Percentiles rank a stretch among this genome's conserved stretches.
These are phyloP conservation scores for Allium cepa DNA, from an alignment of 106 monocot genomes.

Conservation along the genomic window DNA sequence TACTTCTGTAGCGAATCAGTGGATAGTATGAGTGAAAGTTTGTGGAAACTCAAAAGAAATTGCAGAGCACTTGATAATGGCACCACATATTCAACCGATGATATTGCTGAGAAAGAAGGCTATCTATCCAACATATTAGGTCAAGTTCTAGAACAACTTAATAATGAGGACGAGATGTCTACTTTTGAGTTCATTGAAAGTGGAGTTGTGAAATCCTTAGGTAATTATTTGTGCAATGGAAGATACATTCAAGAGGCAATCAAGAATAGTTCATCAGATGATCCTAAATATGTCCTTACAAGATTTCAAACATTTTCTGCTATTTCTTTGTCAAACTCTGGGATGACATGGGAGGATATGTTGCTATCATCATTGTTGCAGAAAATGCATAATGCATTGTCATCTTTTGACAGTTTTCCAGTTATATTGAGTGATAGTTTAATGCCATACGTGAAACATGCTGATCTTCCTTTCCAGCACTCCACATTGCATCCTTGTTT, in stretches of 20 bases:
- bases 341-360: constrained; percentile 26
- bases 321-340: constrained; percentile 22
- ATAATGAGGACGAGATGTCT: constrained; percentile 48
- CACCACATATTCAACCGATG: constrained; percentile 8
- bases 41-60: constrained; percentile 58
- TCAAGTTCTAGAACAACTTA: constrained; percentile 51
- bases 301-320: constrained; percentile 61
- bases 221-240: constrained; percentile 65
- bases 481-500: constrained; percentile 54
- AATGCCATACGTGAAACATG: constrained; percentile 27
- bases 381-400: constrained; percentile 72
- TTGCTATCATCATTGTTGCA: constrained; percentile 40
- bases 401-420: constrained; percentile 69
- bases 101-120: constrained; percentile 44
- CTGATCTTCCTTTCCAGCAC: constrained; percentile 41
- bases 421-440: constrained; percentile 48
- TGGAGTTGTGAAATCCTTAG: constrained; percentile 58
- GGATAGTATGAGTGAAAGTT: constrained; percentile 34
- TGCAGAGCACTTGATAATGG: constrained; percentile 43
- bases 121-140: constrained; percentile 49
- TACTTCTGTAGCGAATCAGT: constrained; percentile 39
- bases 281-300: constrained; percentile 33
- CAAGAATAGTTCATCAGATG: neutral
- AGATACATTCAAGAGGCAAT: constrained; percentile 27
- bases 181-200: constrained; percentile 94